Evolutionary conservation across 148 eudicot genomes (phyloP), one percentile per base, ranked within the genome.

Genomic region (Nepenthes mirabilis): DNA sequence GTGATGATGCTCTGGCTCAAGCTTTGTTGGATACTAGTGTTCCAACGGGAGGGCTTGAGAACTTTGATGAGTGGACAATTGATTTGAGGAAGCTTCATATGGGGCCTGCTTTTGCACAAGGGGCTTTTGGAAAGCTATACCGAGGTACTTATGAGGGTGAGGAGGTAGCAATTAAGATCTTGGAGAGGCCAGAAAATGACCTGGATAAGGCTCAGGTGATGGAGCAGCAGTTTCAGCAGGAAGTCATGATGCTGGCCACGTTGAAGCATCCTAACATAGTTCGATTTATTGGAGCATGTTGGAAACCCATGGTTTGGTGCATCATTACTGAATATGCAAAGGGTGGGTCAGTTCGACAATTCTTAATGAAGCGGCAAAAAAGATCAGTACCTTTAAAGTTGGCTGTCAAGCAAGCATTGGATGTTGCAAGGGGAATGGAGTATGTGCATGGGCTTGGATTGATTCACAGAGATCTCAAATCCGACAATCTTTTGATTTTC

Each of bases 401-500:
- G 50, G 56, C 76, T 34, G 64, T 77, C 52, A 60, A 72, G 6
- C 65, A 78, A 70, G 83, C 88, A 5, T 65, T 82, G 52, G 86
- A 90, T 60, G 81, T 90, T 55, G 88, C 97, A 47, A 72, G 75
- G 37, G 97, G 90, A 60, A 82, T 90, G 94, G 90, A 86, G 63
- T 80, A 80, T 57, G 82, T 90, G 13, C 94, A 86, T 69, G 80
- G 85, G 1, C 88, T 76, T 70, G 86, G 94, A 34, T 49, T 90
- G 7, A 80, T 90, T 34, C 94, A 90, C 64, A 72, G 88, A 47
- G 90, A 90, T 64, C 80, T 83, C 11, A 90, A 86, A 68, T 87
- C 94, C 1, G 90, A 86, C 47, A 90, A 86, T 66, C 60, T 90
- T 48, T 74, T 90, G 35, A 82, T 86, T 35, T 70, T 65, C 68